phyloP scores from a whole-genome alignment of 2,329 filamentous ascomycete species.

The Monilinia fructigena region DNA sequence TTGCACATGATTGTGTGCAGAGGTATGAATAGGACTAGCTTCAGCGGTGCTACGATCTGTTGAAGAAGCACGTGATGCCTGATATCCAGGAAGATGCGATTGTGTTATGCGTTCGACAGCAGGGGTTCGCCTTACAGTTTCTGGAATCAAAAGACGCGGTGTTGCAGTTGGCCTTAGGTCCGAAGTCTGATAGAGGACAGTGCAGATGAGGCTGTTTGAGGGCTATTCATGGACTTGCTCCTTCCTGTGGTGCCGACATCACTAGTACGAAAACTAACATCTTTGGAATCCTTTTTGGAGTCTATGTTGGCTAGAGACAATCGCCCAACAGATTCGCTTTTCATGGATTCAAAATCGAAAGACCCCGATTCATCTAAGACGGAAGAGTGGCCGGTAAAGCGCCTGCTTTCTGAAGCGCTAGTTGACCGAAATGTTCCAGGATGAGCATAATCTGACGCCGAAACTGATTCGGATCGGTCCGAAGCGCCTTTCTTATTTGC shows the following conservation, averaged over 20 bases:
- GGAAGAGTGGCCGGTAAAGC: constrained; percentile 22
- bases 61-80: constrained; percentile 57
- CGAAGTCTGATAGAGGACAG: constrained; percentile 36
- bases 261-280: constrained; percentile 27
- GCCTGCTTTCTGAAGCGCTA: constrained; percentile 27
- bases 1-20: constrained; percentile 57
- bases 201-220: constrained; percentile 36
- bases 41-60: constrained; percentile 57
- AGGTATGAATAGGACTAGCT: constrained; percentile 56
- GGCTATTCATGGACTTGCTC: constrained; percentile 36
- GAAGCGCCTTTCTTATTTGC: constrained; percentile 14
- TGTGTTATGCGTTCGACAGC: constrained; percentile 44
- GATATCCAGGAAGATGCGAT: constrained; percentile 47
- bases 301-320: constrained; percentile 20
- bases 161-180: constrained; percentile 38
- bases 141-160: constrained; percentile 29
- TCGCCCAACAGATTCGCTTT: constrained; percentile 15
- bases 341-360: constrained; percentile 28
- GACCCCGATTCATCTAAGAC: constrained; percentile 31
- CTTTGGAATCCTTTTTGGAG: constrained; percentile 15
- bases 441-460: constrained; percentile 24
- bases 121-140: constrained; percentile 40
- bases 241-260: constrained; percentile 32
- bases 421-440: constrained; percentile 27
- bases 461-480: constrained; percentile 1